These are phyloP conservation scores for Cladophialophora carrionii DNA, from an alignment of 2,329 filamentous ascomycete genomes.

Conservation along the genomic window DNA sequence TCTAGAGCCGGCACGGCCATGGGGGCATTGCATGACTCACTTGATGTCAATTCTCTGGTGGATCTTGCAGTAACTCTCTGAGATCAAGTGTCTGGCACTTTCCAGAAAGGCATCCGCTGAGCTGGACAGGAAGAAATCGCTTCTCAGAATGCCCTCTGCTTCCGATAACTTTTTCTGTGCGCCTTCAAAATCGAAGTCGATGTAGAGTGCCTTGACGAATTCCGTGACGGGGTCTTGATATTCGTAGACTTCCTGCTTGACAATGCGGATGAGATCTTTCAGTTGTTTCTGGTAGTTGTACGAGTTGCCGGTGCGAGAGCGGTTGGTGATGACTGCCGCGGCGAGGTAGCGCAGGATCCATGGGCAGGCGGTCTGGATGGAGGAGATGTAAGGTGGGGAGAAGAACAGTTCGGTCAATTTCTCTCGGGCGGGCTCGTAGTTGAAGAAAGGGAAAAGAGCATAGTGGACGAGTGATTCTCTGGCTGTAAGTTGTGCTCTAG, in stretches of 20 bases:
- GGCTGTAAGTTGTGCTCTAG: conserved; percentile 91
- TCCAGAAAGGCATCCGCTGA: conserved; percentile 89
- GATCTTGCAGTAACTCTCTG: conserved; percentile 99
- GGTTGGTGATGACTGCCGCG: conserved; percentile 92
- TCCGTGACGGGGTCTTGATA: conserved; percentile 95
- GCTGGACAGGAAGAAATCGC: conserved; percentile 92
- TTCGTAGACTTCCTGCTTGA: conserved; percentile 96
- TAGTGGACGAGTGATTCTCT: conserved; percentile 98
- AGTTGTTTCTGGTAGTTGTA: conserved; percentile 94
- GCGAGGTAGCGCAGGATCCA: conserved; percentile 95
- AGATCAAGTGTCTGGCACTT: conserved; percentile 92
- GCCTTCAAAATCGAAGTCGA: conserved; percentile 97
- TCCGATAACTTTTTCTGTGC: conserved; percentile 83
- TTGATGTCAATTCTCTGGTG: conserved; percentile 98
- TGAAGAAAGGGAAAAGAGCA: conserved; percentile 98
- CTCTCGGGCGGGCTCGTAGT: conserved; percentile 89
- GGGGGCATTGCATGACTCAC: conserved; percentile 48
- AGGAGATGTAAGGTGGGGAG: conserved; percentile 97
- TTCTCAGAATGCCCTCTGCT: conserved; percentile 86
- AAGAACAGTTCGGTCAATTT: conserved; percentile 94
- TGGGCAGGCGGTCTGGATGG: conserved; percentile 95
- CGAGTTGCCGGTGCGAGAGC: conserved; percentile 77
- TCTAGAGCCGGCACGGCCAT: neutral
- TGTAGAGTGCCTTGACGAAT: conserved; percentile 93
- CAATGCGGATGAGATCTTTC: conserved; percentile 93